Conservation (phyloP, 768 basidiomycete species). For the Tulasnella sp. region DNA sequence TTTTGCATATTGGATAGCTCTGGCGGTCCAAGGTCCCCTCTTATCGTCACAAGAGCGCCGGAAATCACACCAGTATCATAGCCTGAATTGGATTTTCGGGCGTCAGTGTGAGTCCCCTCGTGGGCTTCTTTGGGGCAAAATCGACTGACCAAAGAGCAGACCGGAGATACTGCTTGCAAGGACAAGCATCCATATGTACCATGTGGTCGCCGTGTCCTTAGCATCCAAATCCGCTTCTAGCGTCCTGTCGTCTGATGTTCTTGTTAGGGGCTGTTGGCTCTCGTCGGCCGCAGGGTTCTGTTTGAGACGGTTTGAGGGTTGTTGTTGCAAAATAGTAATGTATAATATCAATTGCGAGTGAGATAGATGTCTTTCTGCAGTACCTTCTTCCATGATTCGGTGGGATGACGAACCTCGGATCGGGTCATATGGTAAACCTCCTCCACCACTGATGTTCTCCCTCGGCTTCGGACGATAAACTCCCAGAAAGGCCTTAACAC, state of each 20-base stretch:
- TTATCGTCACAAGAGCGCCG: slow-evolving; percentile 73
- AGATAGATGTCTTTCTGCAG: too few species aligned
- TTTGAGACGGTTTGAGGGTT: neutral
- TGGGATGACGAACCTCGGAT: neutral
- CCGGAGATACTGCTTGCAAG: slow-evolving; percentile 71
- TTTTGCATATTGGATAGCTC: slow-evolving; percentile 60
- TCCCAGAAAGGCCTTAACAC: neutral
- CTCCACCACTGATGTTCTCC: neutral
- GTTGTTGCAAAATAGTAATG: neutral
- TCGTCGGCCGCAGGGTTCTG: neutral
- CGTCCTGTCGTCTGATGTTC: neutral
- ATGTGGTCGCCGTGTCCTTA: slow-evolving; percentile 40
- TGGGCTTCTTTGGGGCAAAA: neutral
- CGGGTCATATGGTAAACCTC: neutral
- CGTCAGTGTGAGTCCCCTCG: neutral
- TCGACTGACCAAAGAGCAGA: slow-evolving; percentile 61
- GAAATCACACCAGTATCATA: slow-evolving; percentile 81
- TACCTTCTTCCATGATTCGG: neutral
- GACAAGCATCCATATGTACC: slow-evolving; percentile 77
- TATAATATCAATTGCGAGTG: neutral
- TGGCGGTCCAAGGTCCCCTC: slow-evolving; percentile 58
- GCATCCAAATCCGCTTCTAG: neutral
- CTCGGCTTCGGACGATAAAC: neutral
- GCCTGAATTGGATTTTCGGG: slow-evolving; percentile 43
- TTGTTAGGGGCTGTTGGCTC: neutral